phyloP scores from a whole-genome alignment of 2,329 filamentous ascomycete species.

The Alternaria sp. region DNA sequence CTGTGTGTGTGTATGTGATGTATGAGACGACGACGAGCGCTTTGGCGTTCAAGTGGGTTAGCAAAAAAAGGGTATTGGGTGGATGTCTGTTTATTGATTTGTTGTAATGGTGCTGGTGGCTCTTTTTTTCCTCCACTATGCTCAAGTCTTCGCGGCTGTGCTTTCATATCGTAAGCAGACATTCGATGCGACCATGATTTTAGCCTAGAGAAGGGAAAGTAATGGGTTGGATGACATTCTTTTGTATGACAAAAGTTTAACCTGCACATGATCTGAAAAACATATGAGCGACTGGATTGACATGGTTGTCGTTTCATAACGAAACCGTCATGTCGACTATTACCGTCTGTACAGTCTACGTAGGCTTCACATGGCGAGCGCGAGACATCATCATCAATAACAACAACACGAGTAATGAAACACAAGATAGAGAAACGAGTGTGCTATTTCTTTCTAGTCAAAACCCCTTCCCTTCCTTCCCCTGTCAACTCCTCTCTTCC shows the following conservation, averaged over 20 bases:
- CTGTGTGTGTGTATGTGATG: too few relatives aligned
- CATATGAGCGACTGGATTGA: not conserved
- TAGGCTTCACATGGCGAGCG: not conserved
- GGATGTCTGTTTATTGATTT: slow-evolving; percentile 13
- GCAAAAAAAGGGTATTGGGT: slow-evolving; percentile 11
- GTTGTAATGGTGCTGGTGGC: slow-evolving; percentile 12
- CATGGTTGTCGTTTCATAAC: not conserved
- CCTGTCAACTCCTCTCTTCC: not conserved
- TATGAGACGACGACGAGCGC: not conserved
- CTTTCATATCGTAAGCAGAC: not conserved
- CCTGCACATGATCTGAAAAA: not conserved
- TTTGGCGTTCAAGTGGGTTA: slow-evolving; percentile 2
- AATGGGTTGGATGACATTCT: not conserved
- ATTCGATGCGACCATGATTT: not conserved
- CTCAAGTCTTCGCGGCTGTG: slow-evolving; percentile 1
- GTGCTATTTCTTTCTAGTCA: not conserved
- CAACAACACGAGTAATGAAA: not conserved
- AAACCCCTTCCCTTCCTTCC: not conserved
- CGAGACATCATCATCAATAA: not conserved
- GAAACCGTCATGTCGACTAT: fast-evolving
- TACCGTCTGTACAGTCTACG: not conserved
- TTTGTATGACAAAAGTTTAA: not conserved
- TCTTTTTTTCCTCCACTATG: not conserved
- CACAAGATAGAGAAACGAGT: not conserved
- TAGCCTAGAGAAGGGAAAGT: not conserved